Percentiles rank a stretch among this genome's conserved stretches.
Evolutionary conservation across 2,329 filamentous ascomycete genomes (phyloP).

Genomic region (Ophiostoma sp.): DNA sequence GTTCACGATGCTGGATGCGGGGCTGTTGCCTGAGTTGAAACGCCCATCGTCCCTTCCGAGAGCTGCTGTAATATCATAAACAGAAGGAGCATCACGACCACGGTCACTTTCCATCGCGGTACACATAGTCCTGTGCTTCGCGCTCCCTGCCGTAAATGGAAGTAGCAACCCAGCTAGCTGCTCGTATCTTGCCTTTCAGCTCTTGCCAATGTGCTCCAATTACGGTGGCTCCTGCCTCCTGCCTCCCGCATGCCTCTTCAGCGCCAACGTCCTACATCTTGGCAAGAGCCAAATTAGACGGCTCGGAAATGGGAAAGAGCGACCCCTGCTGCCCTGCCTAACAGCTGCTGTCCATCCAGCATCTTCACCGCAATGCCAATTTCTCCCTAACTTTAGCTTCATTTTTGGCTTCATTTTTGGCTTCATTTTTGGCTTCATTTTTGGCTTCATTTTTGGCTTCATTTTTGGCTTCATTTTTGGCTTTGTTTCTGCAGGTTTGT

Average conservation of each 20-base stretch:
- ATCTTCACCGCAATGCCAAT: background rate
- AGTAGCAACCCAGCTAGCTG: background rate
- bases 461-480: too few species aligned
- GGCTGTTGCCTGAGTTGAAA: background rate
- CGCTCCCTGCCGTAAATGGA: background rate
- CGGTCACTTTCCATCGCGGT: background rate
- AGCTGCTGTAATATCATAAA: background rate
- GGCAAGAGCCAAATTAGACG: background rate
- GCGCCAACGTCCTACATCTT: background rate
- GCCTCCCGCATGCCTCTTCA: background rate
- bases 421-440: too few species aligned
- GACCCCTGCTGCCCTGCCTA: background rate
- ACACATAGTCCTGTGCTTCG: background rate
- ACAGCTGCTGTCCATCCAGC: background rate
- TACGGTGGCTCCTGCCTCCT: background rate
- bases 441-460: too few species aligned
- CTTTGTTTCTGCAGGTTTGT: background rate
- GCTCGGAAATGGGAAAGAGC: background rate
- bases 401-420: background rate
- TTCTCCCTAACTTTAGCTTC: slow-evolving; percentile 4
- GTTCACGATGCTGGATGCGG: background rate
- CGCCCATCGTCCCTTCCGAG: background rate
- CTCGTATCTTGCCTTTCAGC: too few species aligned
- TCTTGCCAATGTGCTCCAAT: too few species aligned
- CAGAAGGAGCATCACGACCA: background rate